phyloP scores from a whole-genome alignment of 164 flowering plant genomes.

The Annona cherimola region DNA sequence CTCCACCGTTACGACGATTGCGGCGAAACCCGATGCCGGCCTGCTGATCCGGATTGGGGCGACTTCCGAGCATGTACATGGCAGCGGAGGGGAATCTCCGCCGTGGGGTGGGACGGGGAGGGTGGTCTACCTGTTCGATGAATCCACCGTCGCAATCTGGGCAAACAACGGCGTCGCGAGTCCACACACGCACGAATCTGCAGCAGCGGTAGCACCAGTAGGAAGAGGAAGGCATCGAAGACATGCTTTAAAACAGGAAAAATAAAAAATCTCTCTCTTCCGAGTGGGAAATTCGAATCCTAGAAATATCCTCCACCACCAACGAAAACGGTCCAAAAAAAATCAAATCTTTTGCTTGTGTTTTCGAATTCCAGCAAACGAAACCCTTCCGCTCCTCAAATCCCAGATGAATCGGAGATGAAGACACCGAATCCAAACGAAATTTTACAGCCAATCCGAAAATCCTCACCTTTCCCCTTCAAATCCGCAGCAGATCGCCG shows the following conservation, averaged over 20 bases:
- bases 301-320: not conserved
- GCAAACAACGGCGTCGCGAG: conserved; percentile 27
- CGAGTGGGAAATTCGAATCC: not conserved
- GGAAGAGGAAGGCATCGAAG: conserved; percentile 23
- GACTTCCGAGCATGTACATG: conserved; percentile 30
- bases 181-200: conserved; percentile 32
- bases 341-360: not conserved
- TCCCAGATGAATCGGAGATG: not conserved
- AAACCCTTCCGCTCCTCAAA: conserved; percentile 2
- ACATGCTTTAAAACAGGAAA: conserved; percentile 10
- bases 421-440: not conserved
- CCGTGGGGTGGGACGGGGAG: conserved; percentile 17
- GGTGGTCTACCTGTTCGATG: conserved; percentile 42
- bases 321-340: not conserved
- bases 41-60: conserved; percentile 16
- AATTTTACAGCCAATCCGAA: not conserved
- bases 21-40: conserved; percentile 25
- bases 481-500: not conserved
- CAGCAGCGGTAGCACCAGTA: conserved; percentile 70
- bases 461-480: not conserved
- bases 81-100: conserved; percentile 35
- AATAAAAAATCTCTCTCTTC: conserved; percentile 7
- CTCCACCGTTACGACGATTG: conserved; percentile 37
- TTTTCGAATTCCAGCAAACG: not conserved
- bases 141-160: conserved; percentile 66